These are phyloP conservation scores for Kernera saxatilis DNA, from an alignment of 345 rosid species.

Conservation along the genomic window DNA sequence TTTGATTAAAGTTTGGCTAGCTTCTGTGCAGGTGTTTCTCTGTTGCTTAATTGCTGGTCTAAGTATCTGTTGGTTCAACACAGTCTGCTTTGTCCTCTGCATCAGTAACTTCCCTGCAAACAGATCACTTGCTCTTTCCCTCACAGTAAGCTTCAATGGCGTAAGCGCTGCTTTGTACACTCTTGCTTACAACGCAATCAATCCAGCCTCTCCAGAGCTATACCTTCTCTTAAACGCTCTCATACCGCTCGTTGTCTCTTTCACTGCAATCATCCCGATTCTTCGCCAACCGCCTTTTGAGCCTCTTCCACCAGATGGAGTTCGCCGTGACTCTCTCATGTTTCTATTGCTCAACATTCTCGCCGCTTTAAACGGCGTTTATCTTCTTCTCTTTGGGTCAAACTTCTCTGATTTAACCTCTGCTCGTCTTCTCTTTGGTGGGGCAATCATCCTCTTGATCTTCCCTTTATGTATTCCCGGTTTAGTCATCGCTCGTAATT, in stretches of 20 bases:
- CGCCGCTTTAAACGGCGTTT: slow-evolving; percentile 72
- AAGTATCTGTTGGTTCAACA: slow-evolving; percentile 98
- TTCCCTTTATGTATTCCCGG: slow-evolving; percentile 77
- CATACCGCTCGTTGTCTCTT: slow-evolving; percentile 58
- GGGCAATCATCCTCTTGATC: slow-evolving; percentile 67
- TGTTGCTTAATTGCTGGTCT: slow-evolving; percentile 82
- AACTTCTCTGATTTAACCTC: slow-evolving; percentile 20
- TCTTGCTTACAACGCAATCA: slow-evolving; percentile 66
- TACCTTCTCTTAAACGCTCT: slow-evolving; percentile 78
- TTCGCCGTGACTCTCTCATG: slow-evolving; percentile 62
- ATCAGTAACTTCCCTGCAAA: slow-evolving; percentile 72
- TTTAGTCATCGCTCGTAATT: slow-evolving; percentile 62
- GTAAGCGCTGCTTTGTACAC: slow-evolving; percentile 87
- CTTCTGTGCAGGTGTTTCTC: slow-evolving; percentile 52
- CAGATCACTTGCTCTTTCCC: slow-evolving; percentile 77
- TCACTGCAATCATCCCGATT: slow-evolving; percentile 63
- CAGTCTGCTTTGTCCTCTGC: slow-evolving; percentile 91
- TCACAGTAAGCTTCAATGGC: slow-evolving; percentile 90
- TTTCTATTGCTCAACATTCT: slow-evolving; percentile 65
- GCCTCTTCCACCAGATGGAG: slow-evolving; percentile 64
- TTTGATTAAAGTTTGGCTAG: background rate
- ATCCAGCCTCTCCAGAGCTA: slow-evolving; percentile 43
- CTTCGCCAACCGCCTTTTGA: slow-evolving; percentile 80
- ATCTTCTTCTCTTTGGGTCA: slow-evolving; percentile 68
- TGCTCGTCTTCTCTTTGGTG: slow-evolving; percentile 57